These are phyloP conservation scores for Gossypium stocksii DNA, from an alignment of 345 rosid species.

Conservation along the genomic window DNA sequence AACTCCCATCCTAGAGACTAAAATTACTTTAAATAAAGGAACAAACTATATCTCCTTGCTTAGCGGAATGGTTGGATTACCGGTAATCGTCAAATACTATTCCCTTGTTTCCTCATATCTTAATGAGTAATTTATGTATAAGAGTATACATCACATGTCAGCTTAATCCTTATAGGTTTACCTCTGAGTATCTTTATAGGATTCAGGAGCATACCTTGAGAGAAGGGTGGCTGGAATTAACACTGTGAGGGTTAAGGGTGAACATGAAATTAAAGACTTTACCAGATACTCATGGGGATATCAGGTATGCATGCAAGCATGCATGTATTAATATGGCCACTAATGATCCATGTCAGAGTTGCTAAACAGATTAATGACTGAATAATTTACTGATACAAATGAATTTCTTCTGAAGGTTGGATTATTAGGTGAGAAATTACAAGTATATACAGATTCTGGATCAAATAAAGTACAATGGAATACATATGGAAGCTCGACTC, in stretches of 20 bases:
- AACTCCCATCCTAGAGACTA: constrained; percentile 32
- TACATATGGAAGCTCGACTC: constrained; percentile 16
- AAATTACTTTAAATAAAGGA: constrained; percentile 41
- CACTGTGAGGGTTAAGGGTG: constrained; percentile 15
- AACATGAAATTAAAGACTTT: constrained; percentile 21
- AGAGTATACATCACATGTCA: not conserved
- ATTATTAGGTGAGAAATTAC: constrained; percentile 42
- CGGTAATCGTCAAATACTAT: constrained; percentile 39
- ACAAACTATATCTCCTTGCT: constrained; percentile 62
- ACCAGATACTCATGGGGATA: constrained; percentile 49
- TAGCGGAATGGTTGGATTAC: constrained; percentile 82
- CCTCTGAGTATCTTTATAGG: constrained; percentile 23
- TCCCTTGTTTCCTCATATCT: not conserved
- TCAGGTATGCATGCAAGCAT: constrained; percentile 31
- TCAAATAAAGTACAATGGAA: constrained; percentile 35
- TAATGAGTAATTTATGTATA: not conserved
- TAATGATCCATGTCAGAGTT: not conserved
- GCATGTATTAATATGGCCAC: not conserved
- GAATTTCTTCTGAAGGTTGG: constrained; percentile 37
- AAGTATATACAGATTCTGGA: constrained; percentile 32
- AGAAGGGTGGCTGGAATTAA: constrained; percentile 28
- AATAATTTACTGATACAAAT: not conserved
- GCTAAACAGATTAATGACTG: not conserved
- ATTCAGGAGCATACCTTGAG: constrained; percentile 57
- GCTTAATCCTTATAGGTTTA: not conserved